Base-by-base conservation (phyloP, 768 basidiomycete species). In the Lactarius tabidus region DNA sequence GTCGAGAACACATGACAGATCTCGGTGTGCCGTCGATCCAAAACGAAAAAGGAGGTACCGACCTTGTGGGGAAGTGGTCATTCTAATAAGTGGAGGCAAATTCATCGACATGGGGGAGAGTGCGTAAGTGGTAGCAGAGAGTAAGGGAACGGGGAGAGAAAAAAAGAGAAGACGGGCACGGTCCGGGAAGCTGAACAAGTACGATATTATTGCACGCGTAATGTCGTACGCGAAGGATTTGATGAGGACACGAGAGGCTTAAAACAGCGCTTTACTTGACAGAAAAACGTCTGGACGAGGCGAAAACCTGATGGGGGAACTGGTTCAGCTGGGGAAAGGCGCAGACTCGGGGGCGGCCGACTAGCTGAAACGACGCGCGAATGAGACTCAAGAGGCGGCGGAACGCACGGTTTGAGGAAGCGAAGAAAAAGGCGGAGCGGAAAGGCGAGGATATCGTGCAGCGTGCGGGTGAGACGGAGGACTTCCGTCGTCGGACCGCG, bases 291-390 rank as follows among this genome's bases (percentile, higher is more conserved):
- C 60, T 23, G 1, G 65, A 67, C 17, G 65, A 35, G 14, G 67
- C 65, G 36, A 66, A 62, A 66, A 54, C 35, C n/a, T 23, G 41
- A 4, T 62, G 67, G 60, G 45, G 35, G 54, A 53, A 45, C 14
- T 68, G 60, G 67, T 14, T 62, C 43, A 36, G 53, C 45, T 68
- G 67, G 67, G 65, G 67, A 26, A 68, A 48, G 41, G 53, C 66
- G 7, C 57, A 62, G 31, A 61, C 41, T 35, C 51, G 14, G 28
- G 55, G 28, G 38, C 54, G 1, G 29, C 60, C 20, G 43, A 68
- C 52, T 65, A 67, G 23, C 53, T 68, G 51, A 67, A 62, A 54
- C 65, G 57, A 14, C 65, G 60, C 20, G 65, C 53, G 41, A 35
- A 62, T 28, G 67, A 68, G n/a, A 67, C 67, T 8, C 48, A 55